Evolutionary conservation across 2,329 filamentous ascomycete genomes (phyloP), one percentile per base, ranked within the genome.

Genomic region (Xenoacremonium recifei): DNA sequence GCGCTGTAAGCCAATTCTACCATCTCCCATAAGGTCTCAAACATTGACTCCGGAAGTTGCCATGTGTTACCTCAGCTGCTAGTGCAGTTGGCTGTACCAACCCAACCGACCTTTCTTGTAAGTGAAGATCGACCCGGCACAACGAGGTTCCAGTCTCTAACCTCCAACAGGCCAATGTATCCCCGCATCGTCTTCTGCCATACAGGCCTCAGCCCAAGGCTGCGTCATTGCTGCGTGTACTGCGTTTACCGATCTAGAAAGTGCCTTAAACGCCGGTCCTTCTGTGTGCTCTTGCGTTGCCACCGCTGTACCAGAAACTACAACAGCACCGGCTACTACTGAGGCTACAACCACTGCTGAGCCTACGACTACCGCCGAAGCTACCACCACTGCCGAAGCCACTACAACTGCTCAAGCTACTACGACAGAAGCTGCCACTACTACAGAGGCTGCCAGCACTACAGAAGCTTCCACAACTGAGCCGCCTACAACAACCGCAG

Each of bases 31-130:
- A 21, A 39, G 17, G 6, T 39, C 13, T n/a, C n/a, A n/a, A n/a
- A n/a, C 18, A n/a, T 25, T 42, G 17, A 39, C 37, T 29, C 12
- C 10, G 12, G n/a, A 19, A 57, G 55, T 45, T 53, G 13, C 38
- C 48, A 18, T 59, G 56, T 42, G 41, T 58, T 20, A 47, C 39
- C 15, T 45, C 40, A 16, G 56, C 54, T 18, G 54, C 48, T 5
- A 49, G 48, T 3, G 27, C 36, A 16, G 51, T 57, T 16, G 56
- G 56, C 18, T 59, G 56, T 41, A 54, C 53, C 21, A 42, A 52
- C 19, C 23, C 42, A 2, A 45, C 44, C 5, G 56, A 59, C 37
- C 43, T 57, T 30, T 45, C 39, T 11, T 58, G 55, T 53, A 47
- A 51, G 54, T 46, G 12, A 21, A n/a, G 13, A 9, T 27, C 23